These are phyloP conservation scores for Phytophthora lateralis DNA, from an alignment of 352 stramenopile genomes.

Conservation along the genomic window DNA sequence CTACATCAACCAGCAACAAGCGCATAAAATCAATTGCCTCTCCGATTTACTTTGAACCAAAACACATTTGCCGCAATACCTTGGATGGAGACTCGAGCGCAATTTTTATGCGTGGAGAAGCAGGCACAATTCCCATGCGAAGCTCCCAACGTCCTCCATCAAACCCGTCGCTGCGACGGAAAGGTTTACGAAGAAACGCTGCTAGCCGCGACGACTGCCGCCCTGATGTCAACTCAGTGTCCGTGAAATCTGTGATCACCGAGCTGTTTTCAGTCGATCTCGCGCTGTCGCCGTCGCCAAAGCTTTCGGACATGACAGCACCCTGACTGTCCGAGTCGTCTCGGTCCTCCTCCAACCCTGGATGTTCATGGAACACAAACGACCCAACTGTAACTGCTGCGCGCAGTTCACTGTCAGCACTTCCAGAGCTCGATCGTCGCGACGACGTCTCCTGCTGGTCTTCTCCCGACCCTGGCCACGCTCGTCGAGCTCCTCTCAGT, in stretches of 20 bases:
- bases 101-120: constrained; percentile 50
- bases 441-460: constrained; percentile 31
- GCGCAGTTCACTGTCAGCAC: constrained; percentile 33
- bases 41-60: too few relatives aligned
- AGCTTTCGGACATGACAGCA: constrained; percentile 78
- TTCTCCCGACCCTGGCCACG: constrained; percentile 22
- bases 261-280: constrained; percentile 79
- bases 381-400: constrained; percentile 20
- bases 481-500: constrained; percentile 11
- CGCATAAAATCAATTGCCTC: not conserved
- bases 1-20: constrained; percentile 28
- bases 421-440: constrained; percentile 28
- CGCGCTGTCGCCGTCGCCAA: constrained; percentile 74
- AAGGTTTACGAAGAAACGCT: constrained; percentile 72
- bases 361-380: constrained; percentile 41
- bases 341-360: constrained; percentile 48
- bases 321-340: constrained; percentile 72
- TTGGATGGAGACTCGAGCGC: constrained; percentile 63
- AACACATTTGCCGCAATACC: constrained; percentile 27
- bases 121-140: constrained; percentile 50
- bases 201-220: constrained; percentile 66
- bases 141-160: constrained; percentile 50
- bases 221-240: constrained; percentile 50
- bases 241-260: constrained; percentile 59
- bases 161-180: constrained; percentile 61